A percentile compares a stretch with the other conserved stretches of the same genome.
phyloP scores from a whole-genome alignment of 495 filamentous ascomycete species.

The Symbiotaphrina buchneri region DNA sequence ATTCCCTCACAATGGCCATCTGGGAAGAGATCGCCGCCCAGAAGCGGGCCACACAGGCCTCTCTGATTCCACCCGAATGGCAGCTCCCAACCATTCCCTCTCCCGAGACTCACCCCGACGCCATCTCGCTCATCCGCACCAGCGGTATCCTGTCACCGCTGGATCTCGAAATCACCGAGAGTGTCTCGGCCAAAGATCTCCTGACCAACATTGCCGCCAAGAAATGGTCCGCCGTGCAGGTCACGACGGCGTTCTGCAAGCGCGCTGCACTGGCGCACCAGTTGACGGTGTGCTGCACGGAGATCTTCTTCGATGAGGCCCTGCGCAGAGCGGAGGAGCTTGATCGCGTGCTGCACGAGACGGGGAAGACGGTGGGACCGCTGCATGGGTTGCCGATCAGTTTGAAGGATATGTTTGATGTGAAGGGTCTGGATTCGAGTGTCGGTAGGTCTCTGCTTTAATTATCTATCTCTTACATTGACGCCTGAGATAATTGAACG shows the following conservation, averaged over 20 bases:
- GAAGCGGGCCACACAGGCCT: too few relatives aligned
- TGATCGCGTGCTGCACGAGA: not conserved
- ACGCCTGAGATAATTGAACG: too few relatives aligned
- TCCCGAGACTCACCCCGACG: too few relatives aligned
- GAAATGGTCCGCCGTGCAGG: not conserved
- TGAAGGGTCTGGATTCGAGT: conserved; percentile 39
- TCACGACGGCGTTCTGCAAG: not conserved
- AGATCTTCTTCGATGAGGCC: not conserved
- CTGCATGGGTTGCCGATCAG: conserved; percentile 46
- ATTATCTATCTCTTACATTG: too few relatives aligned
- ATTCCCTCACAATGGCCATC: too few relatives aligned
- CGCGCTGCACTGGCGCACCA: not conserved
- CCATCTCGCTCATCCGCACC: too few relatives aligned
- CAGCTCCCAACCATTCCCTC: too few relatives aligned
- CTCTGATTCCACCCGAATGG: too few relatives aligned
- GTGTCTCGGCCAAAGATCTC: not conserved
- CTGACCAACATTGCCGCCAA: not conserved
- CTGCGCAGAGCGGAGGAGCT: not conserved
- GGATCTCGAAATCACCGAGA: not conserved
- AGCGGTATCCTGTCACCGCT: not conserved
- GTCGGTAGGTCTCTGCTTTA: too few relatives aligned
- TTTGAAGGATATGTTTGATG: conserved; percentile 49
- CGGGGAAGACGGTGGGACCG: conserved; percentile 13
- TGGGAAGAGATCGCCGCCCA: too few relatives aligned
- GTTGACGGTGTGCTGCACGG: not conserved